Conservation (phyloP, 345 rosid species). For the Gossypioides kirkii region DNA sequence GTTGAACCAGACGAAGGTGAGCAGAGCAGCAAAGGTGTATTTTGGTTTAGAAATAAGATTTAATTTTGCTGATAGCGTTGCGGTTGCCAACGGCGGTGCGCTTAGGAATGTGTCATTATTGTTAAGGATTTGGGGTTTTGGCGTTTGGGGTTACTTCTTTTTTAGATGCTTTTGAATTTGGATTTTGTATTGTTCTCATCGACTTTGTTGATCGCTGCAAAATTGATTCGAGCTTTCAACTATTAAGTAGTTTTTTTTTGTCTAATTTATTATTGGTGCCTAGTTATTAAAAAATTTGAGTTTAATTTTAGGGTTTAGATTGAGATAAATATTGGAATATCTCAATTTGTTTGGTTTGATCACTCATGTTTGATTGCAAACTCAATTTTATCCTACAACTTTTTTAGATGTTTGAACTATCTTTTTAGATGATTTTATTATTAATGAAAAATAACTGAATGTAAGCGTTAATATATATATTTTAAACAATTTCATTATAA, state of each 20-base stretch:
- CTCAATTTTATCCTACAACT: no score
- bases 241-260: background rate
- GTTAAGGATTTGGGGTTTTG: background rate
- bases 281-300: background rate
- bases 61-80: background rate
- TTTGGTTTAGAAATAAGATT: slow-evolving; percentile 1
- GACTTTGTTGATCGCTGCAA: background rate
- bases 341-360: no score
- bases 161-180: background rate
- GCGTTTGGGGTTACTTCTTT: background rate
- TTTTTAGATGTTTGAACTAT: no score
- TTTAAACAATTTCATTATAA: no score
- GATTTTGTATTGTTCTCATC: background rate
- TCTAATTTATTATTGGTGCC: background rate
- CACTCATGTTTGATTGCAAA: no score
- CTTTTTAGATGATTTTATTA: no score
- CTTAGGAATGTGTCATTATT: background rate
- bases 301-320: no score
- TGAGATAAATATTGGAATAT: no score
- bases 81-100: background rate
- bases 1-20: slow-evolving; percentile 7
- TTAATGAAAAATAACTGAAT: no score
- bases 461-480: no score
- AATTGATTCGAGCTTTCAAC: background rate
- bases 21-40: background rate